Conservation (phyloP, 176 grass and related monocot genomes). For the Musa itinerans region DNA sequence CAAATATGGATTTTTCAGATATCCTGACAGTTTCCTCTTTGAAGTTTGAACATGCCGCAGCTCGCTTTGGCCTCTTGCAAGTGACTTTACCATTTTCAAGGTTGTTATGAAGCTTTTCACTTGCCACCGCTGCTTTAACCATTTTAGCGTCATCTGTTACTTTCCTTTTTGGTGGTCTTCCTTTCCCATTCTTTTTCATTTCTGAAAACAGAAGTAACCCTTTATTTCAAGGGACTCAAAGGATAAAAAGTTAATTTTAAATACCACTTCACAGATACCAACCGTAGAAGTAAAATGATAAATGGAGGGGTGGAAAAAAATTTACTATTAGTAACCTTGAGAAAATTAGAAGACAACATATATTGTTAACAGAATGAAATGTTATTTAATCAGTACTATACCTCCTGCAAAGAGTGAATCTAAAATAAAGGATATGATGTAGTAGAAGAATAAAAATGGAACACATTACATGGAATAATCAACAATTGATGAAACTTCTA, state of each 20-base stretch:
- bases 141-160: not conserved
- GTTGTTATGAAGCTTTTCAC: not conserved
- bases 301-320: too few relatives aligned
- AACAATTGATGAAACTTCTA: too few relatives aligned
- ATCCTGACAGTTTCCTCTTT: conserved; percentile 8
- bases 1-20: conserved; percentile 21
- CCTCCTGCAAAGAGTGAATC: too few relatives aligned
- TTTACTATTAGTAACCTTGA: too few relatives aligned
- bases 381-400: too few relatives aligned
- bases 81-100: not conserved
- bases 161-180: not conserved
- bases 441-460: too few relatives aligned
- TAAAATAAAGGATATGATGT: too few relatives aligned
- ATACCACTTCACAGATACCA: not conserved
- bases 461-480: too few relatives aligned
- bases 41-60: conserved; percentile 15
- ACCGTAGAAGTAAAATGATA: too few relatives aligned
- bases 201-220: not conserved
- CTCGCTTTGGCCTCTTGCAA: conserved; percentile 14
- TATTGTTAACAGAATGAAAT: too few relatives aligned
- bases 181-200: not conserved
- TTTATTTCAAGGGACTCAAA: not conserved
- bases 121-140: not conserved
- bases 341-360: too few relatives aligned
- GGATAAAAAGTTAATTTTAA: not conserved